Conservation (phyloP, 768 basidiomycete species). For the Hysterangium stoloniferum region DNA sequence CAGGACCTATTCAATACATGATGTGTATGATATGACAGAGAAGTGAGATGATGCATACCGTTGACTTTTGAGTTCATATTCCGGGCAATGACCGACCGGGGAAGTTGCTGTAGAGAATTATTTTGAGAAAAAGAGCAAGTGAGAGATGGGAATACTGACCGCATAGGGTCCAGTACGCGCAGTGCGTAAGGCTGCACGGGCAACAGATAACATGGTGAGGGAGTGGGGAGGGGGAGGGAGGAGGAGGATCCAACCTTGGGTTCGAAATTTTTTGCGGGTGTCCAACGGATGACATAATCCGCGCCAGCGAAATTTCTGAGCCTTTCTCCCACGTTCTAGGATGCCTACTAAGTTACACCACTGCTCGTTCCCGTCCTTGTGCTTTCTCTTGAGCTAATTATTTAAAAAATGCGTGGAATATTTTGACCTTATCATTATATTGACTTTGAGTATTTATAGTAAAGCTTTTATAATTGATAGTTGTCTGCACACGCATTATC, state of each 20-base stretch:
- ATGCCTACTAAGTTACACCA: too few species aligned
- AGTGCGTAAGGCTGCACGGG: constrained; percentile 15
- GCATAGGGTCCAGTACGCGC: constrained; percentile 9
- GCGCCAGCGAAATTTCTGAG: background rate
- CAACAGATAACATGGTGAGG: constrained; percentile 20
- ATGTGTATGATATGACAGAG: constrained; percentile 15
- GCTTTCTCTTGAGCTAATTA: too few species aligned
- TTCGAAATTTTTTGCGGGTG: constrained; percentile 5
- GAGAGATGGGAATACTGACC: constrained; percentile 6
- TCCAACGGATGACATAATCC: constrained; percentile 2
- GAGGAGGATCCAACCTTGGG: background rate
- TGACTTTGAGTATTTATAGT: too few species aligned
- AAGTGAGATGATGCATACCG: constrained; percentile 37
- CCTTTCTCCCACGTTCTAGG: background rate
- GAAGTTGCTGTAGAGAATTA: constrained; percentile 41
- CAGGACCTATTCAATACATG: constrained; percentile 49
- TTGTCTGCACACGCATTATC: too few species aligned
- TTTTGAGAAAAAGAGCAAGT: background rate
- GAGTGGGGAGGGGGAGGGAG: constrained; percentile 8
- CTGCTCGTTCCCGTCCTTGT: too few species aligned
- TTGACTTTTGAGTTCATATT: constrained; percentile 95
- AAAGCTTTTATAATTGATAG: too few species aligned
- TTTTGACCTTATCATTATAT: too few species aligned
- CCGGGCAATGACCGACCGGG: constrained; percentile 71
- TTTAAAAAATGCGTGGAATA: too few species aligned